Conservation (phyloP, 2,329 filamentous ascomycete species). For the Beauveria asiatica region DNA sequence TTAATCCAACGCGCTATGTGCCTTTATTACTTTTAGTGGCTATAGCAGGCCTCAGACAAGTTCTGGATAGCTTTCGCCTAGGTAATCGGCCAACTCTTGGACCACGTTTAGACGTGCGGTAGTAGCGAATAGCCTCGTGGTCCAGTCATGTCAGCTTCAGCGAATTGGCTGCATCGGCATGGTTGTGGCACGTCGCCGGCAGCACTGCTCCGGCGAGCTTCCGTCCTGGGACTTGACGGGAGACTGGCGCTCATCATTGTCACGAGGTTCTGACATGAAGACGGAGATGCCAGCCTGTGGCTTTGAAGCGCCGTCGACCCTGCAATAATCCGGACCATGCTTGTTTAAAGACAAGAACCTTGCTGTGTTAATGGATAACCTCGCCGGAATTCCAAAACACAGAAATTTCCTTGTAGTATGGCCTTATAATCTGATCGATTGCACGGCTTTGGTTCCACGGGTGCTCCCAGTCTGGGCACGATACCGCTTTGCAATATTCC, state of each 20-base stretch:
- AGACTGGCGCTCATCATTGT: not conserved
- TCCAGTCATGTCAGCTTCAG: constrained; percentile 22
- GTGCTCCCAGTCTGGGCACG: constrained; percentile 5
- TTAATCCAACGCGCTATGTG: too few species aligned
- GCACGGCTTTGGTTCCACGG: constrained; percentile 7
- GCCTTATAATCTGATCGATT: constrained; percentile 8
- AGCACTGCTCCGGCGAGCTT: not conserved
- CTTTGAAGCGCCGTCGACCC: too few species aligned
- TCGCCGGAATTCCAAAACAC: constrained; percentile 9
- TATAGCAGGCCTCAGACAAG: constrained; percentile 11
- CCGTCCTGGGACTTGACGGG: not conserved
- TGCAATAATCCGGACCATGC: not conserved
- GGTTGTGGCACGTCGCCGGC: not conserved
- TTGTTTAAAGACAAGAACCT: not conserved
- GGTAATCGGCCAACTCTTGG: constrained; percentile 16
- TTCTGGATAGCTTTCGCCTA: constrained; percentile 18
- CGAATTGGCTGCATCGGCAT: constrained; percentile 15
- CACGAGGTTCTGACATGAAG: constrained; percentile 1
- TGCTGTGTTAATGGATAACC: not conserved
- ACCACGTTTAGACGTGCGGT: constrained; percentile 20
- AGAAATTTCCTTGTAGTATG: constrained; percentile 10
- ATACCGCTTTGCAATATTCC: constrained; percentile 11
- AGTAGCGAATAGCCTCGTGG: constrained; percentile 28
- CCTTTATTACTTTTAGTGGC: too few species aligned
- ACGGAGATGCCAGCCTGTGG: not conserved